Evolutionary conservation across 1,284 basidiomycete genomes (phyloP).

Genomic region (Xerocomus alliaceus): DNA sequence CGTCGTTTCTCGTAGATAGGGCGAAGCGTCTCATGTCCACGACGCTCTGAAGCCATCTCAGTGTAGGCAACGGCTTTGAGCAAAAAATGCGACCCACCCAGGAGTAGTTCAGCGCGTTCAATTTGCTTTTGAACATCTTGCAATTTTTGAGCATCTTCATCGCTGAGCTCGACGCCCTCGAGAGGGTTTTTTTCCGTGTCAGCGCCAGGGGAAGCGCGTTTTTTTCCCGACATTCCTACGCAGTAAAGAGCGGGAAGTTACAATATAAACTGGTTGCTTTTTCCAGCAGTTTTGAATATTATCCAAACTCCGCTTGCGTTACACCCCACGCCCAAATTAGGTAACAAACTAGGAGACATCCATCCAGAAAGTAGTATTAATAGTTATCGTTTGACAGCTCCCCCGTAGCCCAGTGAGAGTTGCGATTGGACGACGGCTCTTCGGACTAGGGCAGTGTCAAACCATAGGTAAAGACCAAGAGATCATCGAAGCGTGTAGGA

Average conservation of each 20-base stretch:
- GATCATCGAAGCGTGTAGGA: no score
- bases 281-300: constrained; percentile 32
- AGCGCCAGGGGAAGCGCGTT: constrained; percentile 76
- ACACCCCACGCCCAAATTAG: constrained; percentile 13
- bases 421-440: no score
- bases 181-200: constrained; percentile 73
- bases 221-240: constrained; percentile 56
- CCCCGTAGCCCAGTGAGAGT: no score
- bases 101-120: constrained; percentile 67
- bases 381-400: no score
- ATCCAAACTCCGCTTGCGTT: constrained; percentile 41
- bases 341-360: constrained; percentile 4
- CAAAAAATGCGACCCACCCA: constrained; percentile 60
- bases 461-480: no score
- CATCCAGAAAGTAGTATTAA: no score
- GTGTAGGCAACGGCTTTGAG: constrained; percentile 5
- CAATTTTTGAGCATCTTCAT: constrained; percentile 73
- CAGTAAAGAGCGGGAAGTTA: constrained; percentile 8
- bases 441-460: no score
- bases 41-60: constrained; percentile 58
- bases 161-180: constrained; percentile 66
- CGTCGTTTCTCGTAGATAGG: constrained; percentile 75
- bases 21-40: constrained; percentile 59
- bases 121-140: constrained; percentile 67
- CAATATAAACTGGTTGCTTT: constrained; percentile 4